A percentile compares a stretch with the other conserved stretches of the same genome.
phyloP scores from a whole-genome alignment of 2,329 filamentous ascomycete genomes.

The Clarireedia homoeocarpa region DNA sequence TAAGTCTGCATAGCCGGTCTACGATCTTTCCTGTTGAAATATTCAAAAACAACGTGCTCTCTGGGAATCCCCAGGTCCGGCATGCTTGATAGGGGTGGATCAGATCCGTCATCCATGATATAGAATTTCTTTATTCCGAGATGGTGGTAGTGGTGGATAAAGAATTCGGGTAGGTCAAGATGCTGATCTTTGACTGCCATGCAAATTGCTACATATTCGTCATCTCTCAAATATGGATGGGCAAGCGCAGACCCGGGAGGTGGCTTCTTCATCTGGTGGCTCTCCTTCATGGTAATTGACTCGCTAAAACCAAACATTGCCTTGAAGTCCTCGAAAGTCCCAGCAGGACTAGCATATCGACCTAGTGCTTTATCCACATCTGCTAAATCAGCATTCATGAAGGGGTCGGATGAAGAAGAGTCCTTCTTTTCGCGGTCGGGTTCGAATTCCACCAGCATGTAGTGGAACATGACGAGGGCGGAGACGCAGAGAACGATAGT shows the following conservation, averaged over 20 bases:
- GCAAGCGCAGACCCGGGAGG: constrained; percentile 2
- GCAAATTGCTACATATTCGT: constrained; percentile 24
- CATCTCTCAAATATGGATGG: background rate
- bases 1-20: constrained; percentile 11
- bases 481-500: constrained; percentile 1
- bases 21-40: constrained; percentile 11
- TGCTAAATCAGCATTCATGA: background rate
- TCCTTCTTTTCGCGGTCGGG: background rate
- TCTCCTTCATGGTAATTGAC: background rate
- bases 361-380: background rate
- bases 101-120: constrained; percentile 26
- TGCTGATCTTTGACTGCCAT: constrained; percentile 21
- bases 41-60: constrained; percentile 18
- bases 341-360: background rate
- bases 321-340: constrained; percentile 10
- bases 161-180: constrained; percentile 22
- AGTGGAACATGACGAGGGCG: constrained; percentile 2
- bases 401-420: background rate
- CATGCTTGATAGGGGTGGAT: constrained; percentile 16
- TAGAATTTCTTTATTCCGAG: constrained; percentile 23
- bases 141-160: constrained; percentile 26
- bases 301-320: constrained; percentile 1
- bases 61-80: constrained; percentile 17
- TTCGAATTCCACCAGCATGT: constrained; percentile 1
- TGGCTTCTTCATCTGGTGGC: background rate